phyloP scores from a whole-genome alignment of 2,329 filamentous ascomycete genomes.

The Alternaria dauci region DNA sequence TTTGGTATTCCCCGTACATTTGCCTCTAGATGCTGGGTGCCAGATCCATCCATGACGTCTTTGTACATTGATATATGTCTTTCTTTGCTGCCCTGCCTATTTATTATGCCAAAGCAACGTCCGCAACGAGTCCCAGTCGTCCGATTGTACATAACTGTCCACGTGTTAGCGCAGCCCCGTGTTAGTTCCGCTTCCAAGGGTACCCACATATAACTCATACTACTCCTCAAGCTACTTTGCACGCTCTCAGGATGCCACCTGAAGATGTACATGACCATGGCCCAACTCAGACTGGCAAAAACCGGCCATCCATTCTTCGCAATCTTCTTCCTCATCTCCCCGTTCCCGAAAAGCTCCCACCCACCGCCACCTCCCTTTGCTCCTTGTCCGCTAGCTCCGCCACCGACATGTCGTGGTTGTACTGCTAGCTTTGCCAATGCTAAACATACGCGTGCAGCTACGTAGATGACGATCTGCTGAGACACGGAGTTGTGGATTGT shows the following conservation, averaged over 20 bases:
- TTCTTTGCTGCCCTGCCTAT: conserved; percentile 40
- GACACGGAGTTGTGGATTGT: conserved; percentile 80
- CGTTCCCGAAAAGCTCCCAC: conserved; percentile 51
- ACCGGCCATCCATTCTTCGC: conserved; percentile 82
- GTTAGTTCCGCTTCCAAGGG: neutral
- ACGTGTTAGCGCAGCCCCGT: conserved; percentile 23
- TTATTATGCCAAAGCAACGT: conserved; percentile 89
- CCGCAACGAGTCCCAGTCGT: conserved; percentile 85
- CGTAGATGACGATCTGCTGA: conserved; percentile 98
- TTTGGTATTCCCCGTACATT: neutral
- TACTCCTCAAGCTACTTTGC: conserved; percentile 88
- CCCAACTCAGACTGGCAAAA: conserved; percentile 93
- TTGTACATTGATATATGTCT: neutral
- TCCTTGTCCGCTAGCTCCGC: conserved; percentile 26
- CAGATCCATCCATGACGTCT: neutral
- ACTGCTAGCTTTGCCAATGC: conserved; percentile 85
- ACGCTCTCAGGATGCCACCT: conserved; percentile 89
- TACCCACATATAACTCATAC: conserved; percentile 96
- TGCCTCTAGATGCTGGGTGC: neutral
- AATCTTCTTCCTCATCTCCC: conserved; percentile 50
- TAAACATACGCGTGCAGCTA: conserved; percentile 89
- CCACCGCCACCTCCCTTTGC: conserved; percentile 44
- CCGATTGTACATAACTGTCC: conserved; percentile 75
- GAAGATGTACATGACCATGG: conserved; percentile 93
- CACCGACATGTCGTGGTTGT: conserved; percentile 61